phyloP scores from a whole-genome alignment of 2,329 filamentous ascomycete species.

The Xylariaceae sp. region DNA sequence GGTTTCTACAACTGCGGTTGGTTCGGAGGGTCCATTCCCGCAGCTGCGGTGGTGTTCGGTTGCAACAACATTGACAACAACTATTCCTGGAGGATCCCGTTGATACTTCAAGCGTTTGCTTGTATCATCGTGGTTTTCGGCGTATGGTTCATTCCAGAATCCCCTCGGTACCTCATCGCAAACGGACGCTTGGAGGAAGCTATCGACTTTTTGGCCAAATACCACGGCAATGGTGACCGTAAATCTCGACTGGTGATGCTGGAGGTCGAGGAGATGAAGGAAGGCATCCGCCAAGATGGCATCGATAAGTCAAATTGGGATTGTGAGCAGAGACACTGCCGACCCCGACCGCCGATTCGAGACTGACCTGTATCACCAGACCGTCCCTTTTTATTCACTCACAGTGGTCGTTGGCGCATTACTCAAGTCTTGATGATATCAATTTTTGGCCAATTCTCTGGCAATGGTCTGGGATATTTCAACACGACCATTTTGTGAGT shows the following conservation, averaged over 20 bases:
- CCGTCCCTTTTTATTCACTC: slow-evolving; percentile 38
- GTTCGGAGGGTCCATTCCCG: slow-evolving; percentile 48
- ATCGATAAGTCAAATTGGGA: slow-evolving; percentile 45
- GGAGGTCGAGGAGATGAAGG: slow-evolving; percentile 38
- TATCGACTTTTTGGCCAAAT: slow-evolving; percentile 36
- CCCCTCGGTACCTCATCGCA: slow-evolving; percentile 38
- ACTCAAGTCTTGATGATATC: slow-evolving; percentile 47
- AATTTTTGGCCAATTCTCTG: slow-evolving; percentile 47
- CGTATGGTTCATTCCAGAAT: slow-evolving; percentile 38
- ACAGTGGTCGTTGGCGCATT: slow-evolving; percentile 44
- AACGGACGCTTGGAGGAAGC: slow-evolving; percentile 37
- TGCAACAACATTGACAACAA: slow-evolving; percentile 39
- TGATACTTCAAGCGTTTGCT: slow-evolving; percentile 43
- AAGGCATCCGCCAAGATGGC: slow-evolving; percentile 39
- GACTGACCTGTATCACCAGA: slow-evolving; percentile 24
- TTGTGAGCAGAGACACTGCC: slow-evolving; percentile 26
- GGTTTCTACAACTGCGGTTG: slow-evolving; percentile 50
- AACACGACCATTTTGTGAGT: slow-evolving; percentile 47
- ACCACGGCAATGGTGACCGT: slow-evolving; percentile 38
- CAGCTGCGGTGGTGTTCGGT: slow-evolving; percentile 45
- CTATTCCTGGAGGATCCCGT: slow-evolving; percentile 46
- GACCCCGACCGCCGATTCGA: neutral
- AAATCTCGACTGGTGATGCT: slow-evolving; percentile 35
- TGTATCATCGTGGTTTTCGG: slow-evolving; percentile 34
- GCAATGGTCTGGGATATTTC: slow-evolving; percentile 47